These are phyloP conservation scores for Blastosporella zonata DNA, from an alignment of 1,284 basidiomycete species.

Conservation along the genomic window DNA sequence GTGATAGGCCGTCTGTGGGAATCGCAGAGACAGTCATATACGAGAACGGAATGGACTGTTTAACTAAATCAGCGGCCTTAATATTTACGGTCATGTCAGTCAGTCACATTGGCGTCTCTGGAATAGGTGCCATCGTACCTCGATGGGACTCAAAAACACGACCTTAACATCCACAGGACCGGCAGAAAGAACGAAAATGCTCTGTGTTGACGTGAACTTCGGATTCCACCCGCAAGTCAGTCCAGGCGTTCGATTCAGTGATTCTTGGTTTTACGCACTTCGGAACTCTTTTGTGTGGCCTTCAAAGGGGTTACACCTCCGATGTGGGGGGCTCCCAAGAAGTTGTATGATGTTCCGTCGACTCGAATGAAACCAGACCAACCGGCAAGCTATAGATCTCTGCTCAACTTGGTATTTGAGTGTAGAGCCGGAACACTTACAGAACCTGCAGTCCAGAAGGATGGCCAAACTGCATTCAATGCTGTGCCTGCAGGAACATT, in stretches of 20 bases:
- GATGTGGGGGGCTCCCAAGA: constrained; percentile 52
- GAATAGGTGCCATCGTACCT: constrained; percentile 36
- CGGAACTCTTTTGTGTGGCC: constrained; percentile 55
- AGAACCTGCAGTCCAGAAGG: constrained; percentile 58
- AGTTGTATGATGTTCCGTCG: constrained; percentile 55
- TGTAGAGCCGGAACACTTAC: constrained; percentile 31
- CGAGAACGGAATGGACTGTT: constrained; percentile 60
- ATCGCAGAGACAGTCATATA: constrained; percentile 54
- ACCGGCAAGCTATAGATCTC: constrained; percentile 45
- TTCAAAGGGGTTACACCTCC: constrained; percentile 38
- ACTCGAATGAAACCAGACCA: constrained; percentile 68
- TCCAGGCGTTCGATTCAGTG: not conserved
- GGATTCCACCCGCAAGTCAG: not conserved
- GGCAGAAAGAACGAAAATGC: constrained; percentile 55
- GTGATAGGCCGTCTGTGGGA: constrained; percentile 52
- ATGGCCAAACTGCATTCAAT: constrained; percentile 60
- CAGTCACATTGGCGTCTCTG: not conserved
- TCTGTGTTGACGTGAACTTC: constrained; percentile 65
- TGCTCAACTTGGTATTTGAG: not conserved
- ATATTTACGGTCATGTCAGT: not conserved
- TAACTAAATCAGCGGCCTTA: constrained; percentile 53
- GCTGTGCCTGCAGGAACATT: constrained; percentile 36
- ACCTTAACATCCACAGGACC: constrained; percentile 58
- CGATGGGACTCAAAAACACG: constrained; percentile 64
- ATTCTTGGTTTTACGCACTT: constrained; percentile 30